Evolutionary conservation across 345 rosid species (phyloP).

Genomic region (Combretum micranthum): DNA sequence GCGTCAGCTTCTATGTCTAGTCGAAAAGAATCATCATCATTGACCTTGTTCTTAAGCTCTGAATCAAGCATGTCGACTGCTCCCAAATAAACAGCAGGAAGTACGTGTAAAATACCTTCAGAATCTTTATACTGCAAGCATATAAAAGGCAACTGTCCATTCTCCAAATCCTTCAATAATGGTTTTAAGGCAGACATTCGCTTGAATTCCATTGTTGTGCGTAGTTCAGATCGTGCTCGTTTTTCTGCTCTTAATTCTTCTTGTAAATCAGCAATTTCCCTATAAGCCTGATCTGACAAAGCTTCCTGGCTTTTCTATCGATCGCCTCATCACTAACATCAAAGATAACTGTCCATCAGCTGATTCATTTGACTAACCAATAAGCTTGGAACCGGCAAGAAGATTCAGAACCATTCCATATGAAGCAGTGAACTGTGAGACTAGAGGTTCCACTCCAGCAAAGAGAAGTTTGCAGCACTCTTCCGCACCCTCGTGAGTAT

Average conservation of each 20-base stretch:
- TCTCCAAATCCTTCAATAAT: constrained; percentile 55
- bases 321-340: constrained; percentile 76
- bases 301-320: constrained; percentile 68
- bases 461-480: constrained; percentile 83
- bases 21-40: constrained; percentile 32
- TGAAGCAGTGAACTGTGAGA: constrained; percentile 94
- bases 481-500: constrained; percentile 88
- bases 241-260: constrained; percentile 68
- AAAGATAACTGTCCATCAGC: constrained; percentile 36
- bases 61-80: constrained; percentile 46
- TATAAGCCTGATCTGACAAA: constrained; percentile 51
- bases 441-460: constrained; percentile 85
- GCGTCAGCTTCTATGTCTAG: constrained; percentile 20
- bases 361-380: constrained; percentile 44
- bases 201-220: constrained; percentile 52
- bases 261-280: constrained; percentile 68
- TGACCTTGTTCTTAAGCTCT: constrained; percentile 34
- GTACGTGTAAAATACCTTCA: constrained; percentile 57
- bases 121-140: constrained; percentile 80
- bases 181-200: constrained; percentile 64
- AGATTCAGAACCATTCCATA: constrained; percentile 98
- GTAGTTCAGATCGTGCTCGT: constrained; percentile 49
- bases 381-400: constrained; percentile 70
- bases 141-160: constrained; percentile 66
- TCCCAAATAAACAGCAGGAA: constrained; percentile 78